phyloP scores from a whole-genome alignment of 2,329 filamentous ascomycete species.

The Penicillium freii region DNA sequence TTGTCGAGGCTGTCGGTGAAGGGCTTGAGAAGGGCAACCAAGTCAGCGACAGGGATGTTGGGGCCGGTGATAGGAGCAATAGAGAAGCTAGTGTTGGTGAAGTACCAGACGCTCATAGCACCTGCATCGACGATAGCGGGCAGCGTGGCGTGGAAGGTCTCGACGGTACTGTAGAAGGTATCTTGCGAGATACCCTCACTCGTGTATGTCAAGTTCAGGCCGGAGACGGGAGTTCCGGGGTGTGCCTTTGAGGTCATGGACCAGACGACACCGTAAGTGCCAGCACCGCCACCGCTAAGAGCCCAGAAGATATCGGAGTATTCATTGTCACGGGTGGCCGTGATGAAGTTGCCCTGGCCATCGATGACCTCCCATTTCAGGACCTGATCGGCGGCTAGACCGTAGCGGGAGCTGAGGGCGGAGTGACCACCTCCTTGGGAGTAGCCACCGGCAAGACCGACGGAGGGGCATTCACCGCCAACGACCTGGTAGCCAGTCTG shows the following conservation, averaged over 20 bases:
- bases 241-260: conserved; percentile 56
- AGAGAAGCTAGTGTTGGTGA: conserved; percentile 51
- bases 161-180: conserved; percentile 51
- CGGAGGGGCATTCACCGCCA: conserved; percentile 55
- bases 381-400: conserved; percentile 60
- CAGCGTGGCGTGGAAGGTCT: conserved; percentile 48
- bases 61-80: conserved; percentile 51
- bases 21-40: conserved; percentile 48
- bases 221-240: conserved; percentile 44
- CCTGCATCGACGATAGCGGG: conserved; percentile 53
- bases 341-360: conserved; percentile 28
- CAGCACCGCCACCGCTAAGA: conserved; percentile 37
- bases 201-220: conserved; percentile 47
- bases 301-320: conserved; percentile 25
- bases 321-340: conserved; percentile 16
- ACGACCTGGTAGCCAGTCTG: conserved; percentile 51
- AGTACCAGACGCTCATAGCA: conserved; percentile 50
- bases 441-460: conserved; percentile 61
- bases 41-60: conserved; percentile 45
- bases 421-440: conserved; percentile 61
- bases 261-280: conserved; percentile 58
- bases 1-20: conserved; percentile 43
- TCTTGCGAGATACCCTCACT: conserved; percentile 37
- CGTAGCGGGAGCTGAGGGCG: conserved; percentile 53
- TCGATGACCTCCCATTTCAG: conserved; percentile 59